Conservation (phyloP, 1,139 yeast genomes). For the Magnusiomyces magnusii region DNA sequence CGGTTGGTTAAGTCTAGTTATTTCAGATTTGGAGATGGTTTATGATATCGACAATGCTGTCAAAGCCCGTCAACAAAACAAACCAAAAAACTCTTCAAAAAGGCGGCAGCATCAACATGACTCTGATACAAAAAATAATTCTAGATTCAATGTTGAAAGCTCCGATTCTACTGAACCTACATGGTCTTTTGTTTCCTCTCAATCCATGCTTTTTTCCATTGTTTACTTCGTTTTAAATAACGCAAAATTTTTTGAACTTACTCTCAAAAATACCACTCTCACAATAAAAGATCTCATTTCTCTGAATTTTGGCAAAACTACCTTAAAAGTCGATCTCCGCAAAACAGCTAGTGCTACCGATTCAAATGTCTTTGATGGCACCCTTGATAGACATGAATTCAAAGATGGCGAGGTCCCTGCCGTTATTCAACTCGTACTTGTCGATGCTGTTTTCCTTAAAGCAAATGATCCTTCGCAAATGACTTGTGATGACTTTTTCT, state of each 20-base stretch:
- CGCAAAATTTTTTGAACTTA: conserved; percentile 27
- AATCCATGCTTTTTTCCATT: conserved; percentile 21
- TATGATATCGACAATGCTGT: conserved; percentile 25
- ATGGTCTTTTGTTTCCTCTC: conserved; percentile 25
- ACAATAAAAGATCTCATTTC: conserved; percentile 25
- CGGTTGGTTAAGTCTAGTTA: conserved; percentile 31
- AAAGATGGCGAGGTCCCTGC: conserved; percentile 29
- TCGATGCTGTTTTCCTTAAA: conserved; percentile 28
- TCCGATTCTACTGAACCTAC: conserved; percentile 9
- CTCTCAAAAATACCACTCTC: conserved; percentile 24
- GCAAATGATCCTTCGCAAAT: background rate
- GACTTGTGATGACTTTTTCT: conserved; percentile 22
- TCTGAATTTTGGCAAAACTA: conserved; percentile 27
- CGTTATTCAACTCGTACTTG: conserved; percentile 22
- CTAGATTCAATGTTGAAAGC: background rate
- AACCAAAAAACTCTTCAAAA: conserved; percentile 1
- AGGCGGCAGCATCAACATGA: no score
- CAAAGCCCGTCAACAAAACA: conserved; percentile 4
- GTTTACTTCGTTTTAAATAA: conserved; percentile 25
- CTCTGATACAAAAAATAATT: background rate
- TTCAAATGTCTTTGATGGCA: conserved; percentile 29
- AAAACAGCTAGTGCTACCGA: conserved; percentile 16
- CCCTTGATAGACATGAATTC: conserved; percentile 29
- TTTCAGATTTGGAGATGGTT: conserved; percentile 28
- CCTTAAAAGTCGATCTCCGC: conserved; percentile 28